Conservation (phyloP, 176 grass and related monocot species). For the Oryza meridionalis region DNA sequence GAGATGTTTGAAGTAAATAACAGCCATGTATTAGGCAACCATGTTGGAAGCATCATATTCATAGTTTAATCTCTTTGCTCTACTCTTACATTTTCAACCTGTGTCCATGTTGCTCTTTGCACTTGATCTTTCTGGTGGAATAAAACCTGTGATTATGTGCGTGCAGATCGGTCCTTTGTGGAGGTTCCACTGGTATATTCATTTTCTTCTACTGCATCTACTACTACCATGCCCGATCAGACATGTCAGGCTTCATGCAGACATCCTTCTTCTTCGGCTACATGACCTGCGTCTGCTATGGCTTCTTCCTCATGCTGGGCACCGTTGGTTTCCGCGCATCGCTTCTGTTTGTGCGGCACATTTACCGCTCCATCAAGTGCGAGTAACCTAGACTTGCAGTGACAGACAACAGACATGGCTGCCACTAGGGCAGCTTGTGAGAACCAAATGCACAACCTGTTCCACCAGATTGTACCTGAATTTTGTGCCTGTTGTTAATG, state of each 20-base stretch:
- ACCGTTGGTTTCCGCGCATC: constrained; percentile 85
- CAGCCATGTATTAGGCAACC: background rate
- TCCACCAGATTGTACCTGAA: background rate
- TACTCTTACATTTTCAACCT: background rate
- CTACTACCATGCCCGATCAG: constrained; percentile 89
- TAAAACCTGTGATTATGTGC: background rate
- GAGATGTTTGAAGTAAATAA: background rate
- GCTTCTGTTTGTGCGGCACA: constrained; percentile 83
- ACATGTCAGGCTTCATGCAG: constrained; percentile 99
- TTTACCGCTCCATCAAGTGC: constrained; percentile 91
- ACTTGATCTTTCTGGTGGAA: background rate
- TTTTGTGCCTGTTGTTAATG: constrained; percentile 21
- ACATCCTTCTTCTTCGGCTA: constrained; percentile 98
- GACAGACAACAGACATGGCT: background rate
- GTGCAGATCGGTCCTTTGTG: constrained; percentile 81
- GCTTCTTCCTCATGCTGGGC: constrained; percentile 96
- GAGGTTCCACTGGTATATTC: constrained; percentile 92
- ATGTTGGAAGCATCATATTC: background rate
- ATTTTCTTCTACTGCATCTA: constrained; percentile 95
- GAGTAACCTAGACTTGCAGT: constrained; percentile 48
- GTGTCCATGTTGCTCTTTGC: no score
- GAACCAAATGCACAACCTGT: background rate
- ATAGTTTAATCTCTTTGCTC: background rate
- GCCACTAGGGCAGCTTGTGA: background rate
- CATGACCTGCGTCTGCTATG: constrained; percentile 96